Evolutionary conservation across 139 green algal species (phyloP).

Genomic region (Tetradesmus obliquus): DNA sequence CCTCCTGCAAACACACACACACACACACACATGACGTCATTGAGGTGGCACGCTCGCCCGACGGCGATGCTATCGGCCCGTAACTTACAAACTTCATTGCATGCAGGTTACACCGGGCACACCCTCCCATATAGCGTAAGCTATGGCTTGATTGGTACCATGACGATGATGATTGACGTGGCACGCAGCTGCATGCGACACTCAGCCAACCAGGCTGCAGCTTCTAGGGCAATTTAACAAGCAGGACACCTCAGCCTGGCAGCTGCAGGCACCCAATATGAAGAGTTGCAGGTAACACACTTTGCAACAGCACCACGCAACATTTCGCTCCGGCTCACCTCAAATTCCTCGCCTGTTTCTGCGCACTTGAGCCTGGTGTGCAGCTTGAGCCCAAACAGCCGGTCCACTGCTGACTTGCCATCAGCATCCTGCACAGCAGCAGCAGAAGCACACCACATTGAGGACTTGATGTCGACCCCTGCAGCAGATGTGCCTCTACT

Average conservation of each 20-base stretch:
- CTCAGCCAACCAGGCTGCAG: too few relatives aligned
- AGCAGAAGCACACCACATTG: background rate
- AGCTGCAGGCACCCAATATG: too few relatives aligned
- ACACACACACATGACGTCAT: background rate
- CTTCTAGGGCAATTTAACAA: too few relatives aligned
- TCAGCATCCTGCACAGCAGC: conserved; percentile 56
- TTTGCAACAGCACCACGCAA: background rate
- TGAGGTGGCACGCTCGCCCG: too few relatives aligned
- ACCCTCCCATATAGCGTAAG: too few relatives aligned
- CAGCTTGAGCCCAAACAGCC: conserved; percentile 90
- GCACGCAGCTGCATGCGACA: background rate
- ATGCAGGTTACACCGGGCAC: background rate
- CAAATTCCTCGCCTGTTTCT: conserved; percentile 83
- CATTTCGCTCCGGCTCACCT: conserved; percentile 49
- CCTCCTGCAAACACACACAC: conserved; percentile 58
- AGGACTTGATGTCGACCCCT: background rate
- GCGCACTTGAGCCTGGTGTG: conserved; percentile 81
- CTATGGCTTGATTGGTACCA: too few relatives aligned
- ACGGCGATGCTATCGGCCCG: too few relatives aligned
- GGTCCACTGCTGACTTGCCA: conserved; percentile 63
- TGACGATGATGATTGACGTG: background rate
- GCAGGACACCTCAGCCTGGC: too few relatives aligned
- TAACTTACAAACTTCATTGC: background rate
- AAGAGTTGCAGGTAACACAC: background rate
- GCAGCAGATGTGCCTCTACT: too few relatives aligned